A percentile compares a stretch with the other conserved stretches of the same genome.
These are phyloP conservation scores for Anethum foeniculum DNA, from an alignment of 140 eudicot species.

Conservation along the genomic window DNA sequence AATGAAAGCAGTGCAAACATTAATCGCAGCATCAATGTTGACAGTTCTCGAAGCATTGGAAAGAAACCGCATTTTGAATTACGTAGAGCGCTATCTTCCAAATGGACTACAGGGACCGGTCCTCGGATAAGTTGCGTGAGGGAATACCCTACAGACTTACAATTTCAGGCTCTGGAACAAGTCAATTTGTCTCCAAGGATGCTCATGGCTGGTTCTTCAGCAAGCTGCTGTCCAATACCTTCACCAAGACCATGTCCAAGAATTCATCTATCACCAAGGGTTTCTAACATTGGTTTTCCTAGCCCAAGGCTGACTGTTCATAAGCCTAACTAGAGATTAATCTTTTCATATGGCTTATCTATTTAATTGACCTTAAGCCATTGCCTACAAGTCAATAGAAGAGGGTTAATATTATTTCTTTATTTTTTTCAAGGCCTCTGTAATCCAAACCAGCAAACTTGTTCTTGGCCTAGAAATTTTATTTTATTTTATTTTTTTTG, in stretches of 20 bases:
- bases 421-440: not conserved
- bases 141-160: constrained; percentile 54
- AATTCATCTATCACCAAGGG: constrained; percentile 53
- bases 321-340: not conserved
- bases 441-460: not conserved
- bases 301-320: constrained; percentile 22
- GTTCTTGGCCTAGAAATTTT: not conserved
- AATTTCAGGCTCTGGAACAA: constrained; percentile 54
- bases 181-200: constrained; percentile 44
- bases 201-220: constrained; percentile 5
- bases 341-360: not conserved
- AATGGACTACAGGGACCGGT: constrained; percentile 61
- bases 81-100: constrained; percentile 28
- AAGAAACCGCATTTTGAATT: constrained; percentile 14
- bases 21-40: not conserved
- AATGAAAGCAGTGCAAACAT: not conserved
- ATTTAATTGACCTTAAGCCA: not conserved
- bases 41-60: not conserved
- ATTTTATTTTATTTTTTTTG: not conserved
- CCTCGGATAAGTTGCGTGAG: constrained; percentile 64
- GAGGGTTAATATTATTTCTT: not conserved
- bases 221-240: constrained; percentile 49
- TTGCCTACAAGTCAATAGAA: not conserved
- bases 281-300: constrained; percentile 47
- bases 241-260: constrained; percentile 73